These are phyloP conservation scores for Verticillium albo-atrum DNA, from an alignment of 2,329 filamentous ascomycete species.

Conservation along the genomic window DNA sequence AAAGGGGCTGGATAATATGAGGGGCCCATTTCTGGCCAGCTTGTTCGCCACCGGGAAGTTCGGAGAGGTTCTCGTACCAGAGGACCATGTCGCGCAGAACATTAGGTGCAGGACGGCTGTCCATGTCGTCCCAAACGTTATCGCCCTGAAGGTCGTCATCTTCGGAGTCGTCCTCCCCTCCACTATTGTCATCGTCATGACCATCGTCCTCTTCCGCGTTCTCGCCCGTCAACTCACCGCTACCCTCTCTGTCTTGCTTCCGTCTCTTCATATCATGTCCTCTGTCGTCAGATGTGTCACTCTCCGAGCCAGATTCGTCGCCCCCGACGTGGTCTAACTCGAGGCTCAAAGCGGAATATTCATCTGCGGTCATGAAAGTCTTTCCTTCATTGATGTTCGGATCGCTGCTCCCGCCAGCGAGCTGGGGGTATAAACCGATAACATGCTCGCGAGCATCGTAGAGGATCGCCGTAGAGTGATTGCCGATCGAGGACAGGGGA, in stretches of 20 bases:
- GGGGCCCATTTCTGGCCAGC: background rate
- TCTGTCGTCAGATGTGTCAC: no score
- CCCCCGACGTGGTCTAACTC: background rate
- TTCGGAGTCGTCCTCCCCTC: constrained; percentile 1
- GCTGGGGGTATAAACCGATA: background rate
- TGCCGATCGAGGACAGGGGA: no score
- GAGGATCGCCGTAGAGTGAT: no score
- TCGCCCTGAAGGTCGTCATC: no score
- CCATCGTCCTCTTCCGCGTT: constrained; percentile 1
- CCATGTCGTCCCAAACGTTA: background rate
- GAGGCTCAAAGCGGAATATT: background rate
- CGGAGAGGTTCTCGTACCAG: constrained; percentile 12
- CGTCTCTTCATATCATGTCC: no score
- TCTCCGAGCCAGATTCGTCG: background rate
- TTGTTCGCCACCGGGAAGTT: constrained; percentile 7
- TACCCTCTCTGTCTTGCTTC: background rate
- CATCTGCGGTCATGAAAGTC: background rate
- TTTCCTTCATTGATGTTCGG: background rate
- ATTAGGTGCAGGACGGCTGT: constrained; percentile 3
- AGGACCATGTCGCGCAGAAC: constrained; percentile 15
- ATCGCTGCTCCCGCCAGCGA: constrained; percentile 4
- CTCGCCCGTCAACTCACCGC: background rate
- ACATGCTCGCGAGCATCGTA: no score
- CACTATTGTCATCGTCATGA: background rate
- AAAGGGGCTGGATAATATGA: constrained; percentile 9